Percentiles rank a stretch among this genome's conserved stretches.
Evolutionary conservation across 2,329 filamentous ascomycete genomes (phyloP).

Genomic region (Fusarium robinianum): DNA sequence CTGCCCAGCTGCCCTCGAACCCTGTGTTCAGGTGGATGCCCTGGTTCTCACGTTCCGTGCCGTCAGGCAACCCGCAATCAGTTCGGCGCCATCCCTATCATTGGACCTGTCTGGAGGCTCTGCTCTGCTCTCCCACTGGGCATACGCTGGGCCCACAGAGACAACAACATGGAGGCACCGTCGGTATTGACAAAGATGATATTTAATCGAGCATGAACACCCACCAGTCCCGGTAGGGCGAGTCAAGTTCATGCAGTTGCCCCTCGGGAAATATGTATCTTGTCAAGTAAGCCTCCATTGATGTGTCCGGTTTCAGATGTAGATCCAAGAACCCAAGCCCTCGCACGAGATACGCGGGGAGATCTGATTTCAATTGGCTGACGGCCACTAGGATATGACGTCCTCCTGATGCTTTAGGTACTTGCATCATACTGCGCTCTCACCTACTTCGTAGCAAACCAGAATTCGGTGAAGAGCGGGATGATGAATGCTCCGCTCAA

Average conservation of each 20-base stretch:
- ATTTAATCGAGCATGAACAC: conserved; percentile 7
- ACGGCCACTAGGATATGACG: too few species aligned
- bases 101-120: not conserved
- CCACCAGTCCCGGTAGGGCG: conserved; percentile 7
- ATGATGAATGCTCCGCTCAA: too few species aligned
- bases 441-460: too few species aligned
- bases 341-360: conserved; percentile 5
- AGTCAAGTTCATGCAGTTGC: conserved; percentile 20
- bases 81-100: not conserved
- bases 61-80: not conserved
- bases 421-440: not conserved
- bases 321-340: conserved; percentile 2
- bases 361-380: not conserved
- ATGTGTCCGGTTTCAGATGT: conserved; percentile 7
- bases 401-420: not conserved
- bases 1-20: conserved; percentile 18
- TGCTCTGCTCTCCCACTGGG: too few species aligned
- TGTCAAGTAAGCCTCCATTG: conserved; percentile 8
- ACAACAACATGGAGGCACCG: too few species aligned
- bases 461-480: too few species aligned
- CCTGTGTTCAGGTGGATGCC: conserved; percentile 12
- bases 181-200: conserved; percentile 15
- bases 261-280: conserved; percentile 6
- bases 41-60: not conserved
- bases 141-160: too few species aligned